Evolutionary conservation across 1,284 basidiomycete genomes (phyloP), one percentile per base, ranked within the genome.

Genomic region (Moesziomyces parantarcticus): DNA sequence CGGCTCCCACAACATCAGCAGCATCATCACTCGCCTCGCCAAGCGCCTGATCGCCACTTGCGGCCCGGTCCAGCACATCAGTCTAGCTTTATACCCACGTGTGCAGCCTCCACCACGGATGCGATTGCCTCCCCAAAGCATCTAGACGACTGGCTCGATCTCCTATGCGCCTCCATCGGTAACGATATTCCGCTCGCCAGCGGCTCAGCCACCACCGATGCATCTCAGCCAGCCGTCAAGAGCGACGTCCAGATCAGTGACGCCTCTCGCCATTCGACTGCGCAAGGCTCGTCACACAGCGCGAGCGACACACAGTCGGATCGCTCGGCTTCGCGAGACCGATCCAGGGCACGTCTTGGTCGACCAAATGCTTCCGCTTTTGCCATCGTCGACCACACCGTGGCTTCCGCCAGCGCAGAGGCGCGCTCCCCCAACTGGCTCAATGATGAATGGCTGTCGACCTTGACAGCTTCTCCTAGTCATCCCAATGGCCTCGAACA

Each of bases 61-160:
- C 16, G 36, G 16, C 36, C 36, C 36, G 36, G 16, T 5, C 3
- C 36, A 39, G 36, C 36, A 16, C 51, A 42, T 7, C 46, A 48
- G 18, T n/a, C 5, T 23, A 22, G 29, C 20, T 26, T 13, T 18
- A 20, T 25, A 34, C 51, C 40, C 42, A 55, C 32, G 2, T 6
- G 16, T 39, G 16, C 6, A 13, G 36, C 36, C 36, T 5, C 14
- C 36, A 18, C 36, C 4, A 3, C 18, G 16, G 36, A 5, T 18
- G 16, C 16, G 6, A 7, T 39, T 6, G 18, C 36, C 11, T 54
- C 59, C 7, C 59, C 59, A 16, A 44, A 54, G 34, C 52, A 50
- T 46, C 47, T 61, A 5, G 59, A 61, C 25, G 59, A 61, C 36
- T 61, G 59, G 59, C 48, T 61, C 42, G 52, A 61, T 20, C 32